Evolutionary conservation across 352 stramenopile species (phyloP).

Genomic region (Paralagenidium karlingii): DNA sequence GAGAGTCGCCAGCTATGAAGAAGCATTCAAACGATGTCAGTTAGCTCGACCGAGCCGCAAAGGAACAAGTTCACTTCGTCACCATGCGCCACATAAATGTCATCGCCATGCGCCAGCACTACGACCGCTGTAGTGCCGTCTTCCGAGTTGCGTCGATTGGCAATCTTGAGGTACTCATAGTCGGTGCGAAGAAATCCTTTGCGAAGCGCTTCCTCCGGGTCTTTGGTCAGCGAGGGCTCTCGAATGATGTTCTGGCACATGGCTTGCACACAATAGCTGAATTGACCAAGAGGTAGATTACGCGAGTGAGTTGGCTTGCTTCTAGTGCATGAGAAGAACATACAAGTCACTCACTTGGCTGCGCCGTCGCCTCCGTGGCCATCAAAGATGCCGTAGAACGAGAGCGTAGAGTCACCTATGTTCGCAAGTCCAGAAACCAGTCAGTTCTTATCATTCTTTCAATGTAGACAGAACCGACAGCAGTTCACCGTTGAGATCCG

Average conservation of each 20-base stretch:
- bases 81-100: slow-evolving; percentile 81
- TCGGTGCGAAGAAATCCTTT: slow-evolving; percentile 72
- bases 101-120: slow-evolving; percentile 55
- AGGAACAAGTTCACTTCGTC: not conserved
- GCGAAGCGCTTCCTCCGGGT: slow-evolving; percentile 56
- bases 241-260: slow-evolving; percentile 78
- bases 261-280: slow-evolving; percentile 66
- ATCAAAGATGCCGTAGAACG: slow-evolving; percentile 91
- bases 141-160: slow-evolving; percentile 65
- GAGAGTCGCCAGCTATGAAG: slow-evolving; percentile 60
- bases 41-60: too few species aligned
- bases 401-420: slow-evolving; percentile 51
- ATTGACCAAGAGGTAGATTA: slow-evolving; percentile 1
- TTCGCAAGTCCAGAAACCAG: not conserved
- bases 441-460: not conserved
- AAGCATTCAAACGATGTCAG: not conserved
- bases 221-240: slow-evolving; percentile 45
- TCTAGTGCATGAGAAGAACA: slow-evolving; percentile 1
- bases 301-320: too few species aligned
- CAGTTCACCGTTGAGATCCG: slow-evolving; percentile 39
- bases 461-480: not conserved
- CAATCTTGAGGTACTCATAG: slow-evolving; percentile 77
- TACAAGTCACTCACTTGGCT: slow-evolving; percentile 57
- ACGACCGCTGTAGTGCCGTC: slow-evolving; percentile 87
- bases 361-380: slow-evolving; percentile 84